phyloP scores from a whole-genome alignment of 805 yeast genomes.

The Saccharomyces kudriavzevii region DNA sequence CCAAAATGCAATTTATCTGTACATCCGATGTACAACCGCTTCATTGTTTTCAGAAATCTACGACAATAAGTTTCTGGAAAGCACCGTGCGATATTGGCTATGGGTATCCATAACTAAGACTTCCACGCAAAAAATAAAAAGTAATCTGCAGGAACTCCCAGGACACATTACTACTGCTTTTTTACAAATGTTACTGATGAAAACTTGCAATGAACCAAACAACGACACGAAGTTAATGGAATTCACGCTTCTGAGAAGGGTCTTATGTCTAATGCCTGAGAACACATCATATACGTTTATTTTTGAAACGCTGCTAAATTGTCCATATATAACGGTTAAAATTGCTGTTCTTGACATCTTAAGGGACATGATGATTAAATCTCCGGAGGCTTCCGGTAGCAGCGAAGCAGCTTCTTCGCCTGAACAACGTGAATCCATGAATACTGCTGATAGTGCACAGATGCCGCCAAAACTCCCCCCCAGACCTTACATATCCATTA shows the following conservation, averaged over 20 bases:
- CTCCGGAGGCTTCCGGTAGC: conserved; percentile 1
- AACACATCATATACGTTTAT: conserved; percentile 51
- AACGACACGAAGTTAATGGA: conserved; percentile 36
- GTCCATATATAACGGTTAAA: conserved; percentile 60
- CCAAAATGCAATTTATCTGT: conserved; percentile 32
- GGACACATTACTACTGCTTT: conserved; percentile 30
- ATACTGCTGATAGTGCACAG: neutral
- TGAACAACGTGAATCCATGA: neutral
- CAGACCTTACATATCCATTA: conserved; percentile 38
- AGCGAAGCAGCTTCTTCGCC: neutral
- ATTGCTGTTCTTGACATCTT: conserved; percentile 56
- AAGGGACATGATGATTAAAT: conserved; percentile 51
- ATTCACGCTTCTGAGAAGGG: conserved; percentile 53
- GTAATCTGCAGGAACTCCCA: conserved; percentile 20
- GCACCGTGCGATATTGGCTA: conserved; percentile 29
- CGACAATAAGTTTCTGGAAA: conserved; percentile 21
- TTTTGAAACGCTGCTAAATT: conserved; percentile 53
- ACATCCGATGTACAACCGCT: conserved; percentile 38
- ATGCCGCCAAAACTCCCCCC: conserved; percentile 21
- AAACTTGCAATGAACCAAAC: conserved; percentile 32
- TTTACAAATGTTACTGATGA: conserved; percentile 36
- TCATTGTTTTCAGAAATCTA: conserved; percentile 25
- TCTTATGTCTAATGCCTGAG: conserved; percentile 53
- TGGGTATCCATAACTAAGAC: conserved; percentile 28
- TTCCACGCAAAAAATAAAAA: conserved; percentile 13